These are phyloP conservation scores for Saxophila tyrrhenica DNA, from an alignment of 495 filamentous ascomycete genomes.

Conservation along the genomic window DNA sequence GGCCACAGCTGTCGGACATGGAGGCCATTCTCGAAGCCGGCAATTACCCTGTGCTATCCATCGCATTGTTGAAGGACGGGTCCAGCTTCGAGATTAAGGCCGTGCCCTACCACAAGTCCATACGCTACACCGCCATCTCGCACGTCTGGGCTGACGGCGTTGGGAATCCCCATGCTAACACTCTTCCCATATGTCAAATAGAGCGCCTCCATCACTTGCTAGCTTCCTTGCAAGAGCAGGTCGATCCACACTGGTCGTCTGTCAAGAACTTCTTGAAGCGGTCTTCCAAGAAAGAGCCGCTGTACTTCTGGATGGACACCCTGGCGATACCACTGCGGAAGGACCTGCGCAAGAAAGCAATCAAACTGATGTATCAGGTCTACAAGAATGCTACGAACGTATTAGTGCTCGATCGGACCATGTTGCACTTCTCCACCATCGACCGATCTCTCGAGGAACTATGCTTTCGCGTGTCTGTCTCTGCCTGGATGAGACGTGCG, in stretches of 20 bases:
- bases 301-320: conserved; percentile 29
- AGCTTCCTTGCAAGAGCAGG: background rate
- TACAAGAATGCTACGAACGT: conserved; percentile 22
- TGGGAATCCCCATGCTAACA: background rate
- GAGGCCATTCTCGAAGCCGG: background rate
- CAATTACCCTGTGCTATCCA: background rate
- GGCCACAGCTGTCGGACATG: background rate
- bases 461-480: conserved; percentile 16
- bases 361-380: conserved; percentile 21
- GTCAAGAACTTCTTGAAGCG: background rate
- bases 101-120: background rate
- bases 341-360: conserved; percentile 12
- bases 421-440: background rate
- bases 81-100: background rate
- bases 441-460: conserved; percentile 8
- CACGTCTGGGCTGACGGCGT: conserved; percentile 5
- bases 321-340: conserved; percentile 25
- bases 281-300: background rate
- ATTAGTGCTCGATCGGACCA: conserved; percentile 24
- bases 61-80: background rate
- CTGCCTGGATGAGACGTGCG: conserved; percentile 22
- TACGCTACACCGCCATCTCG: conserved; percentile 1
- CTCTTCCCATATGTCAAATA: conserved; percentile 9
- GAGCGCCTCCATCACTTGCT: background rate
- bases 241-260: background rate